Conservation (phyloP, 2,329 filamentous ascomycete species). For the Thermomyces lanuginosus region DNA sequence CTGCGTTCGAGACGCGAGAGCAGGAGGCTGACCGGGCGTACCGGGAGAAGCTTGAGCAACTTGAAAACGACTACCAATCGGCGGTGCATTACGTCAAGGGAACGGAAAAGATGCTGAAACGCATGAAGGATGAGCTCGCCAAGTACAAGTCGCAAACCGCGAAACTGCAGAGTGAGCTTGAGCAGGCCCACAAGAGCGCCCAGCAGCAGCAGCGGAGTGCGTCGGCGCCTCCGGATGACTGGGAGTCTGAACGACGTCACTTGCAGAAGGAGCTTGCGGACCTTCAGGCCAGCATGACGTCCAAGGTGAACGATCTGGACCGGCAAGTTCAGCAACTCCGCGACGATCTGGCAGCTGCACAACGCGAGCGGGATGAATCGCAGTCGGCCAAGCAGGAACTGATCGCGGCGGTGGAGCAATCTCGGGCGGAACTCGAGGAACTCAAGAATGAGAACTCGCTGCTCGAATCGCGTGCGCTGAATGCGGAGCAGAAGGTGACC, state of each 20-base stretch:
- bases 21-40: slow-evolving; percentile 80
- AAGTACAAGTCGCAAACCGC: slow-evolving; percentile 79
- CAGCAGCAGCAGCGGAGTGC: slow-evolving; percentile 22
- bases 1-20: slow-evolving; percentile 58
- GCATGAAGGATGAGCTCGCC: slow-evolving; percentile 92
- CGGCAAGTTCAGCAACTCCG: slow-evolving; percentile 51
- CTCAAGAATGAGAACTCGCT: slow-evolving; percentile 66
- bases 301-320: slow-evolving; percentile 53
- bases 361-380: slow-evolving; percentile 54
- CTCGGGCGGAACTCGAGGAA: slow-evolving; percentile 57
- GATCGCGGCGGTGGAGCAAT: slow-evolving; percentile 35
- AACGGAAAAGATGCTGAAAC: slow-evolving; percentile 97
- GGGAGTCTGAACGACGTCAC: slow-evolving; percentile 55
- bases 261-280: slow-evolving; percentile 53
- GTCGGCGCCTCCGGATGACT: slow-evolving; percentile 39
- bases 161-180: slow-evolving; percentile 68
- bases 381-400: slow-evolving; percentile 42
- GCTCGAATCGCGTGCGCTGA: slow-evolving; percentile 68
- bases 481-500: slow-evolving; percentile 86
- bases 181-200: slow-evolving; percentile 43
- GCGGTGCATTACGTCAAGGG: slow-evolving; percentile 97
- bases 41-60: slow-evolving; percentile 79
- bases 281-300: slow-evolving; percentile 52
- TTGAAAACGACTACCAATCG: slow-evolving; percentile 95
- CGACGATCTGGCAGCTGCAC: slow-evolving; percentile 49